A percentile compares a stretch with the other conserved stretches of the same genome.
Evolutionary conservation across 441 rosid species (phyloP).

Genomic region (Gossypium armourianum): DNA sequence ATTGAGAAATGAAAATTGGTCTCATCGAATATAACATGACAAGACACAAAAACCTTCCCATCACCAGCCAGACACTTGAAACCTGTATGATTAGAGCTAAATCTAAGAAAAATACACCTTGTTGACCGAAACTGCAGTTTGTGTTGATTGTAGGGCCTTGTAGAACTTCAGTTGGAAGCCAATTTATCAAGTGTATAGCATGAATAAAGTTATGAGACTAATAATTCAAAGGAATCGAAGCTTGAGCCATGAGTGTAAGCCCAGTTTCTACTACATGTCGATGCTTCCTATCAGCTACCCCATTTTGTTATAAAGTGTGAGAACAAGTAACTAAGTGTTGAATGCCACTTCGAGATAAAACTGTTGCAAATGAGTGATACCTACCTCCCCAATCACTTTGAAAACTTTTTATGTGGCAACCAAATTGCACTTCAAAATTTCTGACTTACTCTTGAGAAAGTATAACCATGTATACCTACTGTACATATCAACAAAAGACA

Average conservation of each 20-base stretch:
- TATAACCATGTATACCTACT: background rate
- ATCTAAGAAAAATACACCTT: background rate
- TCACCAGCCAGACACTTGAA: background rate
- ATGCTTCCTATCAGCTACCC: background rate
- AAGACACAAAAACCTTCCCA: too few species aligned
- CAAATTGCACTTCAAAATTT: background rate
- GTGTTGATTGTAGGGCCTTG: too few species aligned
- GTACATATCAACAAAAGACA: background rate
- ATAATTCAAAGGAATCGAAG: background rate
- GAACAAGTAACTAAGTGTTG: background rate
- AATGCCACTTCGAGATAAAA: background rate
- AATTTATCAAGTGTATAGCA: background rate
- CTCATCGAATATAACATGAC: background rate
- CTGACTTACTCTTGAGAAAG: background rate
- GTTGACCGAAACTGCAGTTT: background rate
- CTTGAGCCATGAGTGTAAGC: background rate
- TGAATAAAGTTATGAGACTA: background rate
- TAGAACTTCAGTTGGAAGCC: background rate
- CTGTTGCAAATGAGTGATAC: background rate
- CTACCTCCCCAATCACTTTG: background rate
- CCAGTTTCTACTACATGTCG: background rate
- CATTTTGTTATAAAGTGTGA: background rate
- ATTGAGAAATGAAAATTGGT: background rate
- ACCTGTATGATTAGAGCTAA: background rate
- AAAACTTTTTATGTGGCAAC: background rate